These are phyloP conservation scores for Pseudoneurospora amorphoporcata DNA, from an alignment of 495 filamentous ascomycete genomes.

Conservation along the genomic window DNA sequence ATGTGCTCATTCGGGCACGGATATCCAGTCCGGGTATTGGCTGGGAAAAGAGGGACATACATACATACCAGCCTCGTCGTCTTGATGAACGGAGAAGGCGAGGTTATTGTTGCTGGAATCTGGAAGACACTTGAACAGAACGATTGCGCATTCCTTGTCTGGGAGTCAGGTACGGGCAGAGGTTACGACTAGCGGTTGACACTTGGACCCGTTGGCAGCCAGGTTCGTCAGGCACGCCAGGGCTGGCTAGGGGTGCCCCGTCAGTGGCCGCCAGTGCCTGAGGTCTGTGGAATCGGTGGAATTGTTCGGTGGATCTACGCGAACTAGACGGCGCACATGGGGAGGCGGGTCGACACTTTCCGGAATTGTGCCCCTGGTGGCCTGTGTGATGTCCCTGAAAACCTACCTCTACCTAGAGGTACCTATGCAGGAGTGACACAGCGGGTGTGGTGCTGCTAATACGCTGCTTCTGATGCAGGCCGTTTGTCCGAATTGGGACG, in stretches of 20 bases:
- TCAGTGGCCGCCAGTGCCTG: neutral
- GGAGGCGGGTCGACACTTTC: neutral
- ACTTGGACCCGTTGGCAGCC: neutral
- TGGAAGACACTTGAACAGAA: conserved; percentile 24
- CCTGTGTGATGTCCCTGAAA: neutral
- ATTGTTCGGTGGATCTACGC: neutral
- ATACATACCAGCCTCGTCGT: conserved; percentile 26
- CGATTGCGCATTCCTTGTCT: conserved; percentile 31
- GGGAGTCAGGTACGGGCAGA: neutral
- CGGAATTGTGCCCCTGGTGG: neutral
- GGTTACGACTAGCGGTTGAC: neutral
- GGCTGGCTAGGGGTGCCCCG: neutral
- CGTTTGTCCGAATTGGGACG: neutral
- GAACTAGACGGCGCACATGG: neutral
- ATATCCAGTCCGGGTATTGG: neutral
- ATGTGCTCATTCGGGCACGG: neutral
- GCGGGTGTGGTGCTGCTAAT: neutral
- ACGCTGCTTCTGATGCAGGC: neutral
- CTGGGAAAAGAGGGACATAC: neutral
- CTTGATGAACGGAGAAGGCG: conserved; percentile 20
- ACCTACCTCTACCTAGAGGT: too few species aligned
- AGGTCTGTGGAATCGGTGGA: neutral
- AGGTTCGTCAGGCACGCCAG: neutral
- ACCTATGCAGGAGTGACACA: neutral
- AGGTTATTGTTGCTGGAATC: conserved; percentile 19